phyloP scores from a whole-genome alignment of 805 yeast genomes.

The Suhomyces sp. region DNA sequence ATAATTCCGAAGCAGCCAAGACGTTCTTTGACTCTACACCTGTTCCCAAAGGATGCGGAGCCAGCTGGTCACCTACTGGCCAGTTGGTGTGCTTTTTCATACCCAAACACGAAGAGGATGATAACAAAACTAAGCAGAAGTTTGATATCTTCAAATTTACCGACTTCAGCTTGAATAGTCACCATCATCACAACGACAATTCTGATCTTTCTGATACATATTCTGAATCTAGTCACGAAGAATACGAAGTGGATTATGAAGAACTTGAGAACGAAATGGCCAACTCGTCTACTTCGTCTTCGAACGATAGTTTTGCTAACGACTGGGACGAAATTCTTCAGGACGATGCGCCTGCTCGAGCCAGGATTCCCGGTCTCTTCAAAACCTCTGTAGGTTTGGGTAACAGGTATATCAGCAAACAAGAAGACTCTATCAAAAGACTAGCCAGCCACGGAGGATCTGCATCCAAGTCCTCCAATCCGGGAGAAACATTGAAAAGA shows the following conservation, averaged over 20 bases:
- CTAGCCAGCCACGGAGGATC: conserved; percentile 42
- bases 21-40: conserved; percentile 74
- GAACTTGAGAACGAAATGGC: conserved; percentile 18
- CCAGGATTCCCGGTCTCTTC: conserved; percentile 52
- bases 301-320: conserved; percentile 60
- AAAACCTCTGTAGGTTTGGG: conserved; percentile 41
- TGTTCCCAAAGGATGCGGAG: conserved; percentile 91
- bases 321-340: conserved; percentile 67
- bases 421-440: conserved; percentile 25
- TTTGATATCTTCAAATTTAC: conserved; percentile 43
- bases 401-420: conserved; percentile 22
- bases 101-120: conserved; percentile 40
- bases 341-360: conserved; percentile 51
- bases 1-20: conserved; percentile 7
- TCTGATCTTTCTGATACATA: conserved; percentile 6
- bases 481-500: conserved; percentile 29
- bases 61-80: conserved; percentile 79
- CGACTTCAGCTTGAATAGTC: conserved; percentile 40
- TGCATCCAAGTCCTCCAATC: conserved; percentile 35
- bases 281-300: conserved; percentile 13
- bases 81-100: conserved; percentile 79
- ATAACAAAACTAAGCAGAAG: conserved; percentile 43
- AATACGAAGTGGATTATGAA: conserved; percentile 7
- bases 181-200: conserved; percentile 13
- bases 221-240: conserved; percentile 14